Conservation (phyloP, 148 eudicot species). For the Fagopyrum homotropicum region DNA sequence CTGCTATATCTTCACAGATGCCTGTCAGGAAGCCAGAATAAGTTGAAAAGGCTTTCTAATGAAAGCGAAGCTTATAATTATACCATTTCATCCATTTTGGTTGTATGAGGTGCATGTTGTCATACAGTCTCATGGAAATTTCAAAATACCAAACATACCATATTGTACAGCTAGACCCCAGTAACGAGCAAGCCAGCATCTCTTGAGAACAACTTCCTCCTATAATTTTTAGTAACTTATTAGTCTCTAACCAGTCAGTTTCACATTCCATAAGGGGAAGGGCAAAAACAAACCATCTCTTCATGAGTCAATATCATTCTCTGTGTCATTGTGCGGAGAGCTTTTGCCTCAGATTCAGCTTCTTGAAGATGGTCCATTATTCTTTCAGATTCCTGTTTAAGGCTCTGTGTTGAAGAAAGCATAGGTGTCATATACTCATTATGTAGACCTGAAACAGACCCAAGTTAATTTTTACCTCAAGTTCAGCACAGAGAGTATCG, state of each 20-base stretch:
- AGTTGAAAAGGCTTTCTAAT: background rate
- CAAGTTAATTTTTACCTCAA: constrained; percentile 46
- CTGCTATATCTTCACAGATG: constrained; percentile 86
- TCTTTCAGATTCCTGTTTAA: constrained; percentile 50
- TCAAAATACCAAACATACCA: constrained; percentile 34
- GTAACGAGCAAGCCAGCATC: constrained; percentile 99
- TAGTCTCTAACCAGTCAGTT: constrained; percentile 6
- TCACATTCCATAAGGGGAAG: background rate
- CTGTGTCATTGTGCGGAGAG: constrained; percentile 83
- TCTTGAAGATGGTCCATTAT: constrained; percentile 60
- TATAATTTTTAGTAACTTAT: constrained; percentile 18
- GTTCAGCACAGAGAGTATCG: constrained; percentile 53
- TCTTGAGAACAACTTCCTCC: constrained; percentile 98
- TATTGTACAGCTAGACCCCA: constrained; percentile 88
- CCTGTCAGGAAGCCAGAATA: constrained; percentile 33
- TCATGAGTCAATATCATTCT: constrained; percentile 92
- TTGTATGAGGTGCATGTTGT: background rate
- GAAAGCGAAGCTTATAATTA: background rate
- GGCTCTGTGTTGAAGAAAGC: constrained; percentile 35
- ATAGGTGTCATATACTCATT: background rate
- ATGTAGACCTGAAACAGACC: background rate
- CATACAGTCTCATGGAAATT: background rate
- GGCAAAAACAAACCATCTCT: constrained; percentile 65
- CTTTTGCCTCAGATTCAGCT: constrained; percentile 87
- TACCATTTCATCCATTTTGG: background rate